phyloP scores from a whole-genome alignment of 2,329 filamentous ascomycete species.

The Fusarium dlaminii region DNA sequence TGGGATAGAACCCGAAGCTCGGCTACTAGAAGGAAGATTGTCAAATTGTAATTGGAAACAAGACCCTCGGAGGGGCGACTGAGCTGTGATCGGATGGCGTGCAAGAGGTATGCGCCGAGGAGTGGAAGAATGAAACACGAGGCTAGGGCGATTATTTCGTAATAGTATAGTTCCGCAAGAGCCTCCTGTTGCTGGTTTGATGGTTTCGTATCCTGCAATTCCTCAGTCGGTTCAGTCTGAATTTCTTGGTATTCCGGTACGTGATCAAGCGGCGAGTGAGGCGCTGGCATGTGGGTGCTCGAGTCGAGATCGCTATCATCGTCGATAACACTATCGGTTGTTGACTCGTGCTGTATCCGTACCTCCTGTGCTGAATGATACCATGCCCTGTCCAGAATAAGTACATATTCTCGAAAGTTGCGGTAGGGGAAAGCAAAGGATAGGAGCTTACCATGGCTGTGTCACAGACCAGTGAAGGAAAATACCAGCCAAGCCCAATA shows the following conservation, averaged over 20 bases:
- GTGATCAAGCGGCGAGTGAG: slow-evolving; percentile 49
- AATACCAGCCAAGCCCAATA: slow-evolving; percentile 81
- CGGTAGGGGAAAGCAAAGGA: neutral
- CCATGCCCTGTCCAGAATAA: slow-evolving; percentile 57
- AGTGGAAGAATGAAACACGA: slow-evolving; percentile 84
- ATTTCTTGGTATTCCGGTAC: slow-evolving; percentile 54
- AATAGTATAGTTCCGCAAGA: slow-evolving; percentile 72
- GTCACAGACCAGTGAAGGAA: slow-evolving; percentile 94
- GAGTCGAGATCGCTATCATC: slow-evolving; percentile 57
- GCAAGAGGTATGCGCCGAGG: slow-evolving; percentile 83
- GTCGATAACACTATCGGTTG: slow-evolving; percentile 53
- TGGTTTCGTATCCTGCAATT: slow-evolving; percentile 4
- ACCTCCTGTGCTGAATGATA: slow-evolving; percentile 76
- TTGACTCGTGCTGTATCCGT: slow-evolving; percentile 60
- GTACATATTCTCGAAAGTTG: neutral
- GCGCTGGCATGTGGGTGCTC: slow-evolving; percentile 24
- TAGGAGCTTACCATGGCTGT: slow-evolving; percentile 77
- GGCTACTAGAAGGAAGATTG: slow-evolving; percentile 86
- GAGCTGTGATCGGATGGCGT: slow-evolving; percentile 81
- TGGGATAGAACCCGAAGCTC: slow-evolving; percentile 87
- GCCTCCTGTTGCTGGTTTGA: slow-evolving; percentile 51
- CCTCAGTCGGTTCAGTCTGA: slow-evolving; percentile 31
- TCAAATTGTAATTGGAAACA: slow-evolving; percentile 92
- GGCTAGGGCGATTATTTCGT: slow-evolving; percentile 78
- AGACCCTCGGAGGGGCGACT: slow-evolving; percentile 85